These are phyloP conservation scores for Anthracocystis setariae DNA, from an alignment of 1,284 basidiomycete species.

Conservation along the genomic window DNA sequence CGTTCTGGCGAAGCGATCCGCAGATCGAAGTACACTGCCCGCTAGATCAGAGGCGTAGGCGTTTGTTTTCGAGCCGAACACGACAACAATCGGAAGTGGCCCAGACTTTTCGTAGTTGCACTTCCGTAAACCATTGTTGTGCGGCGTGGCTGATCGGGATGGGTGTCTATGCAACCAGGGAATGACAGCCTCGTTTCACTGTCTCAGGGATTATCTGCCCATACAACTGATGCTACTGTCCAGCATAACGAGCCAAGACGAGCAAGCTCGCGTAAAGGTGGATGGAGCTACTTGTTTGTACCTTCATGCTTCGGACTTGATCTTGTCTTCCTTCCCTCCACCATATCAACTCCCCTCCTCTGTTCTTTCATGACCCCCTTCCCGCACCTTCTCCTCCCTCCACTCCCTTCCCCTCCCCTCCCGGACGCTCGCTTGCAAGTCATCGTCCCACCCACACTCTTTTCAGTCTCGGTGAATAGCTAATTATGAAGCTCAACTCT, in stretches of 20 bases:
- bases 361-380: neutral
- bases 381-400: neutral
- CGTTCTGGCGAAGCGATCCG: constrained; percentile 1
- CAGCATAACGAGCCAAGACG: neutral
- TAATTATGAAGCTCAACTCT: constrained; percentile 39
- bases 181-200: neutral
- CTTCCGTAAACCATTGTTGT: constrained; percentile 11
- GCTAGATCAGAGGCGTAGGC: too few species aligned
- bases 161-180: constrained; percentile 1
- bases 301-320: neutral
- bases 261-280: neutral
- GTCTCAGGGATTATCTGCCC: neutral
- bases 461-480: constrained; percentile 13
- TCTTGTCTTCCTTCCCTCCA: constrained; percentile 4
- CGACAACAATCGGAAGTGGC: neutral
- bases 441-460: constrained; percentile 18
- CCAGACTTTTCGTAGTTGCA: constrained; percentile 6
- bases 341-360: constrained; percentile 14
- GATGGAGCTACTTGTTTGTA: neutral
- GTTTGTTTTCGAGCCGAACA: too few species aligned
- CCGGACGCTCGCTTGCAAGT: neutral
- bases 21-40: too few species aligned
- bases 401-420: constrained; percentile 2
- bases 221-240: neutral
- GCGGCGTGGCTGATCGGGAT: constrained; percentile 3